Evolutionary conservation across 2,329 filamentous ascomycete genomes (phyloP).

Genomic region (Stagonosporopsis cucurbitacearum): DNA sequence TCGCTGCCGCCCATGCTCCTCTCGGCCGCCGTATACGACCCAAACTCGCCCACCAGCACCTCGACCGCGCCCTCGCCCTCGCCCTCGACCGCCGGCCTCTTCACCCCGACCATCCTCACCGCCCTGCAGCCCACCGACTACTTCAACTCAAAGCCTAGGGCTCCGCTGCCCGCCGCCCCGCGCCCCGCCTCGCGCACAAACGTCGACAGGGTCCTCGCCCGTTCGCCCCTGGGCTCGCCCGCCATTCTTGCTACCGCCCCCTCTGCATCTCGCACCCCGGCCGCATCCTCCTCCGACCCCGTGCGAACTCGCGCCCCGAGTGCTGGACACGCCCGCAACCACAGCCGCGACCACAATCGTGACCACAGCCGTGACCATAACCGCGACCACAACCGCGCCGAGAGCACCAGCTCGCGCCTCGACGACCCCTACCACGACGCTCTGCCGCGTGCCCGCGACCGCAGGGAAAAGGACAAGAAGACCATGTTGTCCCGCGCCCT

Average conservation of each 20-base stretch:
- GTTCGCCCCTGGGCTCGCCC: slow-evolving; percentile 46
- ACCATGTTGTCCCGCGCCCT: slow-evolving; percentile 95
- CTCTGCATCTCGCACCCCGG: slow-evolving; percentile 32
- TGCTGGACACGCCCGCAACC: slow-evolving; percentile 30
- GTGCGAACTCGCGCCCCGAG: slow-evolving; percentile 31
- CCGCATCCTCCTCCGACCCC: slow-evolving; percentile 26
- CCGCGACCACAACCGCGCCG: slow-evolving; percentile 34
- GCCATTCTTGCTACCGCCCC: slow-evolving; percentile 37
- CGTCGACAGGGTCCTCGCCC: slow-evolving; percentile 39
- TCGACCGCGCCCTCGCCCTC: slow-evolving; percentile 38
- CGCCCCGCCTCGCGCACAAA: slow-evolving; percentile 39
- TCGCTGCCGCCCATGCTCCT: slow-evolving; percentile 40
- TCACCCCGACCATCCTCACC: slow-evolving; percentile 40
- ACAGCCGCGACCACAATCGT: slow-evolving; percentile 33
- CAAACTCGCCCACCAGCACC: slow-evolving; percentile 42
- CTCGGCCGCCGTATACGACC: slow-evolving; percentile 47
- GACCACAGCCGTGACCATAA: slow-evolving; percentile 29
- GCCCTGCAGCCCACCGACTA: slow-evolving; percentile 44
- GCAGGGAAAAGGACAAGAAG: slow-evolving; percentile 69
- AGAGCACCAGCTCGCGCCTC: slow-evolving; percentile 42
- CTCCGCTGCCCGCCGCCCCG: slow-evolving; percentile 23
- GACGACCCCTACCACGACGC: slow-evolving; percentile 39
- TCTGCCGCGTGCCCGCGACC: slow-evolving; percentile 49
- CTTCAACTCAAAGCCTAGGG: slow-evolving; percentile 44
- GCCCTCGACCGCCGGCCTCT: slow-evolving; percentile 46